Base-by-base conservation (phyloP, 495 filamentous ascomycete genomes). In the Neurospora intermedia region DNA sequence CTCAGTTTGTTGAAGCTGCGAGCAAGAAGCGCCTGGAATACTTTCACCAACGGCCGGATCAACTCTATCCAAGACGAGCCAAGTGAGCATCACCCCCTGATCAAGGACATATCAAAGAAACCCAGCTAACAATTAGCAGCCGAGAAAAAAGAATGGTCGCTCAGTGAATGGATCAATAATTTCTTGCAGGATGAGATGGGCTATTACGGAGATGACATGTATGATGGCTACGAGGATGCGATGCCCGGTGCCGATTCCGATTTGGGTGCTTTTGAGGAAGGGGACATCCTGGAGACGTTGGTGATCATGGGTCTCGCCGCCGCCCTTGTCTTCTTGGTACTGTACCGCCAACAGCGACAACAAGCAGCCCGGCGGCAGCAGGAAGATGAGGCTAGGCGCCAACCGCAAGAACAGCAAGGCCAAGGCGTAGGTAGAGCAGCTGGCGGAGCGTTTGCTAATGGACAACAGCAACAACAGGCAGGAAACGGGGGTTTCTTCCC, bases 21-120 rank as follows among this genome's bases (percentile, higher is more conserved):
- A 16, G 83, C 89, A 40, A 89, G 94, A 72, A 94, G 93, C 78
- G 93, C 90, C 73, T 99, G 96, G 96, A 98, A 99, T 74, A 93
- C 90, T 0, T 84, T 98, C 73, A 98, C 93, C 0, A 87, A 94
- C 77, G 96, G 96, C 20, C 88, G 91, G 59, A 87, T 98, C 75
- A 97, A 98, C 75, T 91, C 90, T 8, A 98, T 99, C 71, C 92
- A 90, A 71, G 91, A 96, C 62, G 94, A 97, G 45, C 90, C 92
- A 79, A 87, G 94, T 97, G 87, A 82, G 89, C 80, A n/a, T 23
- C 11, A 48, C 11, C 59, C 31, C 18, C 23, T 69, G 4, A 27
- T 10, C n/a, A 71, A 71, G 3, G 66, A 69, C n/a, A 74, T 69
- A 71, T 70, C 73, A 77, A 48, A 73, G 23, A 62, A 1, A 72